These are phyloP conservation scores for Botrytis cinerea DNA, from an alignment of 2,329 filamentous ascomycete genomes.

Conservation along the genomic window DNA sequence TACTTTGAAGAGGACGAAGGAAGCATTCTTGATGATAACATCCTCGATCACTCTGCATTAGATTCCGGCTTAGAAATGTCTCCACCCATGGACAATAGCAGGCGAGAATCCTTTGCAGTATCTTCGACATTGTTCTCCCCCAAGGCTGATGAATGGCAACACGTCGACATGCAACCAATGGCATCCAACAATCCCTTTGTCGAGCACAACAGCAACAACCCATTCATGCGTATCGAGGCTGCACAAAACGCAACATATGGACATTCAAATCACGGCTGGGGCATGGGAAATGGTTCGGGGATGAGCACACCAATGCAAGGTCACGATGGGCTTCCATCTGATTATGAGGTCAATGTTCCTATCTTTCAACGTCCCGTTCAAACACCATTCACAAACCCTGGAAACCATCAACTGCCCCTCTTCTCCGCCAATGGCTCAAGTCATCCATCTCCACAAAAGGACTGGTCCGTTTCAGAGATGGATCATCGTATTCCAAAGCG, in stretches of 20 bases:
- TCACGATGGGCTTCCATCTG: conserved; percentile 63
- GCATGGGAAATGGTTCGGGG: conserved; percentile 56
- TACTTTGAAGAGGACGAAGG: conserved; percentile 63
- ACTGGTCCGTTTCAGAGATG: conserved; percentile 55
- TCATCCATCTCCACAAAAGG: conserved; percentile 60
- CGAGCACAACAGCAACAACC: conserved; percentile 58
- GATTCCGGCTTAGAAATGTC: conserved; percentile 66
- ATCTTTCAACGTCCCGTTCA: conserved; percentile 56
- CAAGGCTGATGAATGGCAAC: conserved; percentile 65
- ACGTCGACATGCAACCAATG: conserved; percentile 64
- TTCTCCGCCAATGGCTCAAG: conserved; percentile 56
- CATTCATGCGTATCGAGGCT: conserved; percentile 66
- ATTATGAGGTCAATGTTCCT: conserved; percentile 54
- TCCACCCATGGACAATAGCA: conserved; percentile 61
- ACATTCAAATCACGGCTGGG: conserved; percentile 38
- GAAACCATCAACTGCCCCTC: conserved; percentile 53
- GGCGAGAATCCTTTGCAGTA: conserved; percentile 64
- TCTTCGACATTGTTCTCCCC: conserved; percentile 63
- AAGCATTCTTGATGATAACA: conserved; percentile 61
- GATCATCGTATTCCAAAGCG: conserved; percentile 56
- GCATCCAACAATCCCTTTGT: conserved; percentile 65
- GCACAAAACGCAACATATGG: conserved; percentile 45
- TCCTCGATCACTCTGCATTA: conserved; percentile 59
- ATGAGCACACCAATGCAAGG: conserved; percentile 73
- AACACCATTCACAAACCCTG: conserved; percentile 57